A percentile compares a stretch with the other conserved stretches of the same genome.
These are phyloP conservation scores for Monosporascus sp. DNA, from an alignment of 2,329 filamentous ascomycete genomes.

Conservation along the genomic window DNA sequence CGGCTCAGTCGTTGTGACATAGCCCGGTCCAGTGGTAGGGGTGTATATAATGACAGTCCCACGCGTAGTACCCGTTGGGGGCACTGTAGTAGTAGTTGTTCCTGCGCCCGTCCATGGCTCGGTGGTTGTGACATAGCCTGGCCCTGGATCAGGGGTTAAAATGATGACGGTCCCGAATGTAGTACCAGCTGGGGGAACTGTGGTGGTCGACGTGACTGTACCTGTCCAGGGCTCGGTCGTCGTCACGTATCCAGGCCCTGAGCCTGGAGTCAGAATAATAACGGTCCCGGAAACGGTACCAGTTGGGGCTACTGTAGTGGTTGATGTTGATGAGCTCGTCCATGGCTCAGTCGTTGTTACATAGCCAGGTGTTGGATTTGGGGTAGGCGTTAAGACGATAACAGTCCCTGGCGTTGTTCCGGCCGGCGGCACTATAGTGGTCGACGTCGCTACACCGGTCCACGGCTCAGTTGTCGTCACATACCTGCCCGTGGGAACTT, in stretches of 20 bases:
- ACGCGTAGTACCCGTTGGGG: neutral
- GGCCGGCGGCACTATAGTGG: neutral
- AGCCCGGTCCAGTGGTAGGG: neutral
- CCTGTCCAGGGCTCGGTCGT: neutral
- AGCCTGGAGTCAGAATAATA: neutral
- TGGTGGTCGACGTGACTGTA: neutral
- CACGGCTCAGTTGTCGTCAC: neutral
- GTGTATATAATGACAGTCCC: neutral
- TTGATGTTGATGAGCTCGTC: neutral
- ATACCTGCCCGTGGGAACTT: neutral
- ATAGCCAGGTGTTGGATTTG: neutral
- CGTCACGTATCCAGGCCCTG: neutral
- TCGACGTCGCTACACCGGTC: neutral
- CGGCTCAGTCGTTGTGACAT: neutral
- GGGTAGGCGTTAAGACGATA: neutral
- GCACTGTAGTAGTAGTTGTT: neutral
- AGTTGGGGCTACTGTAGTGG: neutral
- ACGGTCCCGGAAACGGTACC: neutral
- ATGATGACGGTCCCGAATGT: neutral
- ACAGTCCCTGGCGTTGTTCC: neutral
- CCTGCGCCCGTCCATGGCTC: neutral
- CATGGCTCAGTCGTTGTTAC: neutral
- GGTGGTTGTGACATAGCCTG: neutral
- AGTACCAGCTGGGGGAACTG: neutral
- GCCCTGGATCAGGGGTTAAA: neutral